A percentile compares a stretch with the other conserved stretches of the same genome.
Evolutionary conservation across 2,329 filamentous ascomycete genomes (phyloP).

Genomic region (Spiromastix sp.): DNA sequence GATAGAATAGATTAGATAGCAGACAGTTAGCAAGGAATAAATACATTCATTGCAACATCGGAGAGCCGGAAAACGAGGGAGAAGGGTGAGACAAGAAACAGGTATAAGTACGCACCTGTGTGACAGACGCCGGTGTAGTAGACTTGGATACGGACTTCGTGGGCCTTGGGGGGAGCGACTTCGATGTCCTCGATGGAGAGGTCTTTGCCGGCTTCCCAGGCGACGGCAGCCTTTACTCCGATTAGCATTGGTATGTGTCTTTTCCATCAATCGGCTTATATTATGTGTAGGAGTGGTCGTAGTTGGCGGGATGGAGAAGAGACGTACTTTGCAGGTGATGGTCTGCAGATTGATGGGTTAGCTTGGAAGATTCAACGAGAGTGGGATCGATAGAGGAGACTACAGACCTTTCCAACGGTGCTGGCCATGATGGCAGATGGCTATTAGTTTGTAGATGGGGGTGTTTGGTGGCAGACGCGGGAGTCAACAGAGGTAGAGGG

Average conservation of each 20-base stretch:
- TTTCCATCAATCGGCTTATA: background rate
- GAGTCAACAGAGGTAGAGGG: background rate
- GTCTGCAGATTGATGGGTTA: conserved; percentile 53
- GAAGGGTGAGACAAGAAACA: background rate
- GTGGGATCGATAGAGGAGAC: too few relatives aligned
- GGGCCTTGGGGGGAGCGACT: conserved; percentile 75
- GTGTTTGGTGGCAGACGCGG: background rate
- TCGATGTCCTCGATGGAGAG: conserved; percentile 86
- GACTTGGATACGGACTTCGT: conserved; percentile 95
- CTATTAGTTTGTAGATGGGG: background rate
- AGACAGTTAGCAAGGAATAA: too few relatives aligned
- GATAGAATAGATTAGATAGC: too few relatives aligned
- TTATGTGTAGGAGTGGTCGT: too few relatives aligned
- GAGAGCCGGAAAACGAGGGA: background rate
- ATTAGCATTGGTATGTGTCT: conserved; percentile 1
- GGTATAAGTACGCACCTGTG: conserved; percentile 54
- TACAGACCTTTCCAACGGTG: conserved; percentile 46
- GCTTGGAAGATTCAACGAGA: too few relatives aligned
- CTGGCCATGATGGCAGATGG: conserved; percentile 36
- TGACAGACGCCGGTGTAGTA: conserved; percentile 98
- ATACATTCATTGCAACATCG: background rate
- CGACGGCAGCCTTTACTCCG: conserved; percentile 65
- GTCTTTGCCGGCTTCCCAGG: conserved; percentile 91
- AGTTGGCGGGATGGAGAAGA: too few relatives aligned
- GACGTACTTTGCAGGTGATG: conserved; percentile 71